phyloP scores from a whole-genome alignment of 2,329 filamentous ascomycete genomes.

The Penicillium olsonii region DNA sequence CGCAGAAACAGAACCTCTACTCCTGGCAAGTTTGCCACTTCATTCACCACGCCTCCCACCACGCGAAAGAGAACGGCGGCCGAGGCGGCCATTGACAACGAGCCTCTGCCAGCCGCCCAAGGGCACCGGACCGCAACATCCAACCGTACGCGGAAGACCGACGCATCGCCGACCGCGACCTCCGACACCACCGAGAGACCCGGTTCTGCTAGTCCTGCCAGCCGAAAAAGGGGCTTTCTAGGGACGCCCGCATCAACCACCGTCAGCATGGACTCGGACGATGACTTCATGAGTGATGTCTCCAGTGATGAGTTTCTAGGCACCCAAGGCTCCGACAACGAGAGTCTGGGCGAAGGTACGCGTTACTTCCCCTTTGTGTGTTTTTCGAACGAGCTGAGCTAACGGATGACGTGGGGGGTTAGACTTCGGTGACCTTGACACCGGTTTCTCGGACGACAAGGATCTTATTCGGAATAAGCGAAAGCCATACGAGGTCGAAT shows the following conservation, averaged over 20 bases:
- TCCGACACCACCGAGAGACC: slow-evolving; percentile 20
- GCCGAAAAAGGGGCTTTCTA: slow-evolving; percentile 33
- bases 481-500: slow-evolving; percentile 80
- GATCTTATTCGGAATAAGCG: slow-evolving; percentile 71
- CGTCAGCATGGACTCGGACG: slow-evolving; percentile 85
- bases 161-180: slow-evolving; percentile 5
- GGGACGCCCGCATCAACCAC: slow-evolving; percentile 46
- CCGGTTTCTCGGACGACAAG: slow-evolving; percentile 66
- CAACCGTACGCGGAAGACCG: slow-evolving; percentile 30
- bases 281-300: slow-evolving; percentile 84
- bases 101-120: slow-evolving; percentile 29
- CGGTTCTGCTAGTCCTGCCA: slow-evolving; percentile 12
- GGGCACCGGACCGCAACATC: slow-evolving; percentile 28
- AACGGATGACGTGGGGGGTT: background rate
- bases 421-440: slow-evolving; percentile 62
- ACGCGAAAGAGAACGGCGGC: slow-evolving; percentile 56
- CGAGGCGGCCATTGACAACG: slow-evolving; percentile 43
- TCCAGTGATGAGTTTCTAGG: slow-evolving; percentile 74
- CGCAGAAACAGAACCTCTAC: background rate
- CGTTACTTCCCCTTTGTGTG: background rate
- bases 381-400: slow-evolving; percentile 4
- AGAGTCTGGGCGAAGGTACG: slow-evolving; percentile 47
- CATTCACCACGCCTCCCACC: slow-evolving; percentile 55
- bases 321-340: slow-evolving; percentile 72
- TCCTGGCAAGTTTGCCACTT: slow-evolving; percentile 21